phyloP scores from a whole-genome alignment of 1,284 basidiomycete genomes.

The Irpex rosettiformis region DNA sequence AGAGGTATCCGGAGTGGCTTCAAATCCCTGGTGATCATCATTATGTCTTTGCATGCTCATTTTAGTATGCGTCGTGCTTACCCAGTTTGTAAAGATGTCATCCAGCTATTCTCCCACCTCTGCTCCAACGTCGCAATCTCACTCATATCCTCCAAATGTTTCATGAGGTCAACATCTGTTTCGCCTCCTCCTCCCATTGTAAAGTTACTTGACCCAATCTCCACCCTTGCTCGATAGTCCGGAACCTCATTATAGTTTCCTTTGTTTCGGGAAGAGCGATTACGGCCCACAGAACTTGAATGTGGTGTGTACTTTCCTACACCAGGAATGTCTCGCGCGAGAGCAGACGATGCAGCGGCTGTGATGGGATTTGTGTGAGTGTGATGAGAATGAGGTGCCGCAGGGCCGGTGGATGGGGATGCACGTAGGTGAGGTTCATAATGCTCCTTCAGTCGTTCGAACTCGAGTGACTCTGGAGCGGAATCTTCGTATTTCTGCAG shows the following conservation, averaged over 20 bases:
- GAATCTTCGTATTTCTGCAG: conserved; percentile 84
- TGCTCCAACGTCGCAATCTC: conserved; percentile 75
- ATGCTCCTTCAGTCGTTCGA: conserved; percentile 91
- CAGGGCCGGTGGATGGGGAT: conserved; percentile 59
- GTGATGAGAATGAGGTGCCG: conserved; percentile 50
- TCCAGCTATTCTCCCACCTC: conserved; percentile 83
- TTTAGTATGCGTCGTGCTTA: conserved; percentile 35
- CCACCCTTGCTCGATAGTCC: conserved; percentile 67
- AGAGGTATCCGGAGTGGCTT: conserved; percentile 87
- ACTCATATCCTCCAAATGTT: conserved; percentile 53
- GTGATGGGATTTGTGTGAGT: conserved; percentile 75
- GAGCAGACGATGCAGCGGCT: conserved; percentile 80
- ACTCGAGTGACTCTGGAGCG: conserved; percentile 82
- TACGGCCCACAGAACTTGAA: conserved; percentile 53
- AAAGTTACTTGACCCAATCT: conserved; percentile 51
- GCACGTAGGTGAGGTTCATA: conserved; percentile 87
- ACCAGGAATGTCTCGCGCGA: conserved; percentile 77
- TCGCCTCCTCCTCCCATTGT: conserved; percentile 60
- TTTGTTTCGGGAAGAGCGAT: conserved; percentile 51
- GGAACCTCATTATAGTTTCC: conserved; percentile 70
- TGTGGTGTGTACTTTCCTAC: conserved; percentile 71
- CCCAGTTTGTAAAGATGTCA: conserved; percentile 59
- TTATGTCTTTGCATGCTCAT: conserved; percentile 9
- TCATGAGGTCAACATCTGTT: conserved; percentile 67
- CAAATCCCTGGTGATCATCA: conserved; percentile 57